Percentiles rank a stretch among this genome's conserved stretches.
phyloP scores from a whole-genome alignment of 345 rosid genomes.

The Syzygium oleosum region DNA sequence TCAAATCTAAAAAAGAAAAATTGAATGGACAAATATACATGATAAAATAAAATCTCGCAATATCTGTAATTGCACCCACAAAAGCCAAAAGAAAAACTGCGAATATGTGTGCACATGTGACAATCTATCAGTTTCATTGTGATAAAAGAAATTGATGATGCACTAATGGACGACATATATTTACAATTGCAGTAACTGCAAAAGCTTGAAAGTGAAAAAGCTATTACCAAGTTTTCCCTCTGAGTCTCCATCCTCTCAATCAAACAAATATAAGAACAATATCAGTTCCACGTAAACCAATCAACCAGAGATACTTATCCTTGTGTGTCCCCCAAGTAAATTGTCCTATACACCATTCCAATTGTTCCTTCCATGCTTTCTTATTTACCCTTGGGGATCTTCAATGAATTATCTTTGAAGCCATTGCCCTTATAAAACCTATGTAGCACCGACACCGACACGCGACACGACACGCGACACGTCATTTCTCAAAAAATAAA shows the following conservation, averaged over 20 bases:
- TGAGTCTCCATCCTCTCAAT: not conserved
- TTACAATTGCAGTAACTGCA: not conserved
- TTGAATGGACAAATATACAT: not conserved
- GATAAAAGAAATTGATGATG: not conserved
- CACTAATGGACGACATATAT: not conserved
- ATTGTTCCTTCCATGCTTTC: not conserved
- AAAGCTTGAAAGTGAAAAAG: not conserved
- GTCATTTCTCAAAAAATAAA: too few relatives aligned
- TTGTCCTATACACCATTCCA: not conserved
- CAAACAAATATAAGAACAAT: not conserved
- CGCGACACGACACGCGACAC: too few relatives aligned
- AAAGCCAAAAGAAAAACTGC: not conserved
- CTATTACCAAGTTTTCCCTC: not conserved
- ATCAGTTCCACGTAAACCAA: not conserved
- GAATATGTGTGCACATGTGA: not conserved
- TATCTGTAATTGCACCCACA: not conserved
- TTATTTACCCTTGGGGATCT: not conserved
- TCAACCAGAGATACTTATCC: not conserved
- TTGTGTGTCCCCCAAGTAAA: not conserved
- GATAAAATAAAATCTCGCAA: not conserved
- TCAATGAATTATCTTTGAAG: not conserved
- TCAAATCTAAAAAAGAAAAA: not conserved
- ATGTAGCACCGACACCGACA: too few relatives aligned
- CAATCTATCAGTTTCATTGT: not conserved
- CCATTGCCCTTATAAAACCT: not conserved